A percentile compares a stretch with the other conserved stretches of the same genome.
Conservation (phyloP, 2,329 filamentous ascomycete species). For the Akanthomyces lecanii region DNA sequence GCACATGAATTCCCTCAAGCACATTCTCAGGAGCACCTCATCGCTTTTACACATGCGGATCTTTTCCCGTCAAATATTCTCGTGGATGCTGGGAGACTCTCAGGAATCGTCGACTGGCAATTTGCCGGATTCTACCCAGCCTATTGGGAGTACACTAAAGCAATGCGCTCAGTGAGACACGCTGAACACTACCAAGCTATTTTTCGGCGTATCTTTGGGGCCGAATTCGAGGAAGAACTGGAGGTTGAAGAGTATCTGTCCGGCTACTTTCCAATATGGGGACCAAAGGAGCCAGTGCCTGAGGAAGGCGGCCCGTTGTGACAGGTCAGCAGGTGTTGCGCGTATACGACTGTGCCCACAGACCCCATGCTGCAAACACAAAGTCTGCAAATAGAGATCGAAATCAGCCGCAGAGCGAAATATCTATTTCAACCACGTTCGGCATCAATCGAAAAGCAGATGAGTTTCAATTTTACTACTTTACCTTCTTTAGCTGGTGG, state of each 20-base stretch:
- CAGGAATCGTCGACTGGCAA: slow-evolving; percentile 46
- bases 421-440: neutral
- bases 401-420: neutral
- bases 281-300: neutral
- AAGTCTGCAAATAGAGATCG: too few relatives aligned
- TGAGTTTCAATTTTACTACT: neutral
- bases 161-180: slow-evolving; percentile 13
- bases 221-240: neutral
- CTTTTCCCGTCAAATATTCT: slow-evolving; percentile 33
- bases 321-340: neutral
- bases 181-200: slow-evolving; percentile 3
- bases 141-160: slow-evolving; percentile 37
- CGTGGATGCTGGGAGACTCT: slow-evolving; percentile 25
- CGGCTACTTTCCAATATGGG: neutral
- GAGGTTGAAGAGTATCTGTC: neutral
- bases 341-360: neutral
- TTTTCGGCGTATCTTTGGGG: neutral
- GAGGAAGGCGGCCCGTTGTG: neutral
- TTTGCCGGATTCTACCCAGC: slow-evolving; percentile 42
- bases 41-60: slow-evolving; percentile 33
- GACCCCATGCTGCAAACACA: neutral
- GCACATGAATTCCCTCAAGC: slow-evolving; percentile 15
- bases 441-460: neutral
- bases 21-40: slow-evolving; percentile 23
- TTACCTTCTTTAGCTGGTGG: neutral